Base-by-base conservation (phyloP, 164 flowering plant species). In the Sextonia rubra region DNA sequence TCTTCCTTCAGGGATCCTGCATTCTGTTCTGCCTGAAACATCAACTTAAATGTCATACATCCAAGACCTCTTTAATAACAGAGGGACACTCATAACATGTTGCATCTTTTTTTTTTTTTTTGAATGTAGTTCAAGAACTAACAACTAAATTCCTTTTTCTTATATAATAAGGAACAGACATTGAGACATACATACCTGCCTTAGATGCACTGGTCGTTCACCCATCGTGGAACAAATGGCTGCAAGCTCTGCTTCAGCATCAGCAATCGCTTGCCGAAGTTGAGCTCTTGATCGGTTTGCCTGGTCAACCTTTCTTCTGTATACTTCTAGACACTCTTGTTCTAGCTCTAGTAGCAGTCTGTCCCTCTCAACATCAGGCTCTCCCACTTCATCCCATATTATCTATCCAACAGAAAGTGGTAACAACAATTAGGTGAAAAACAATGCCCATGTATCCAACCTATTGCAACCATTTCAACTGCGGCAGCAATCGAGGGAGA, bases 351-450 rank as follows among this genome's bases (percentile, higher is more conserved):
- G 71, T 14, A 93, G 75, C 89, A 85, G 83, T 60, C 70, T 79
- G 74, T 93, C 93, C 79, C 87, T 87, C 47, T 87, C 86, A 55
- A 26, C 69, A n/a, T 85, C 87, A 44, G 88, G 4, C 76, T 89
- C 93, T 37, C 98, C 98, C 71, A 92, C 83, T 82, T 92, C 98
- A 86, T 89, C 86, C 98, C 98, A 92, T 73, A 92, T 88, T 76
- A 75, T 82, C 96, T 90, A 73, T 4, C 12, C 74, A 22, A 27
- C 66, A 60, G n/a, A 58, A 56, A 26, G 18, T 44, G 44, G 44
- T 3, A 22, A 66, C 11, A 27, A 25, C 47, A 26, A 24, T 15
- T 4, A 20, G 60, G 23, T n/a, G 55, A 14, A 20, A 12, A 12
- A 44, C 47, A 3, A 32, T 29, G 20, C 6, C 61, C 5, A 9